Percentiles rank a stretch among this genome's conserved stretches.
Evolutionary conservation across 176 grass and related monocot genomes (phyloP).

Genomic region (Saccharum officinarum): DNA sequence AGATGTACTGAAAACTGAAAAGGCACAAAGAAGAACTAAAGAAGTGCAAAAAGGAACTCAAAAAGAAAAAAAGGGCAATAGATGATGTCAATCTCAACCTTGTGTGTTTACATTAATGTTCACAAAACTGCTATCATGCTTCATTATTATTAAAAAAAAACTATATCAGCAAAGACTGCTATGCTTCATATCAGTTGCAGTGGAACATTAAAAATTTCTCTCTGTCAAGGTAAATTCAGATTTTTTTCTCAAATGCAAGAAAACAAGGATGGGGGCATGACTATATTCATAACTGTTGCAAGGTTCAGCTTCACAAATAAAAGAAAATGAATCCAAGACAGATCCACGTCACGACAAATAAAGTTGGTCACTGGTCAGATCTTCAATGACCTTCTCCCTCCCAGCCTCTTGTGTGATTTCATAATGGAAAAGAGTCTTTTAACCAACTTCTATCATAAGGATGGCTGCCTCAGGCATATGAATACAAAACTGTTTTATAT

Average conservation of each 20-base stretch:
- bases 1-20: neutral
- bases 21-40: neutral
- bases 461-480: neutral
- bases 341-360: constrained; percentile 21
- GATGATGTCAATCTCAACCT: neutral
- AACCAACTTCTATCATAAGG: neutral
- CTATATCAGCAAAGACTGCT: neutral
- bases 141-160: neutral
- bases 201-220: constrained; percentile 12
- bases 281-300: neutral
- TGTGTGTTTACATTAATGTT: constrained; percentile 9
- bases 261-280: neutral
- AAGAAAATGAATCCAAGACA: constrained; percentile 14
- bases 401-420: neutral
- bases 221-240: neutral
- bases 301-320: constrained; percentile 15
- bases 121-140: neutral
- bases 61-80: neutral
- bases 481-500: neutral
- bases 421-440: neutral
- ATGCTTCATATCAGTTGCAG: constrained; percentile 10
- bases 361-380: neutral
- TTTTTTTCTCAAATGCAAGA: neutral
- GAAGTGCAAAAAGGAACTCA: neutral
- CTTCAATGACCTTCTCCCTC: neutral